Conservation (phyloP, 768 basidiomycete genomes). For the Daedaleopsis nitida region DNA sequence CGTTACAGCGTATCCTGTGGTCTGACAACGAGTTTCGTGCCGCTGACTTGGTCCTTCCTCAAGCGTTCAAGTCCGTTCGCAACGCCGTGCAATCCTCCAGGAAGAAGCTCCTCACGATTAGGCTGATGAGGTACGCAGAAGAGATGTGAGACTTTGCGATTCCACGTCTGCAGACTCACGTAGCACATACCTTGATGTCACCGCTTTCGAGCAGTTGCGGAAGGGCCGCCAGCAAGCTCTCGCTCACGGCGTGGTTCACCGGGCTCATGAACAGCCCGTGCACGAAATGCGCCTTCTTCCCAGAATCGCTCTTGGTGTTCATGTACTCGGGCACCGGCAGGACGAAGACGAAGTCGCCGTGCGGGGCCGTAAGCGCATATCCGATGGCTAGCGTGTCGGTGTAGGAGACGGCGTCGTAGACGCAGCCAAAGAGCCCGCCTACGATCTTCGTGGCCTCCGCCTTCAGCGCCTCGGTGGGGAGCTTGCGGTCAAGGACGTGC, state of each 20-base stretch:
- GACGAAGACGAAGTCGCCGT: slow-evolving; percentile 25
- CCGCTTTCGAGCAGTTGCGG: slow-evolving; percentile 17
- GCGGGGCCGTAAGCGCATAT: slow-evolving; percentile 23
- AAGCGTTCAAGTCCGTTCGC: slow-evolving; percentile 22
- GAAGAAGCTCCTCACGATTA: slow-evolving; percentile 27
- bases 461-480: slow-evolving; percentile 9
- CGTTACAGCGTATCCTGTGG: slow-evolving; percentile 25
- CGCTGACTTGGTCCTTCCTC: slow-evolving; percentile 25
- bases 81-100: slow-evolving; percentile 27
- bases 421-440: slow-evolving; percentile 19
- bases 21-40: slow-evolving; percentile 26
- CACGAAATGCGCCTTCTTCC: slow-evolving; percentile 8
- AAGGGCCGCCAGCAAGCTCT: slow-evolving; percentile 15
- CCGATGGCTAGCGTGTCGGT: slow-evolving; percentile 23
- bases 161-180: slow-evolving; percentile 31
- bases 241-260: slow-evolving; percentile 1
- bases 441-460: slow-evolving; percentile 21
- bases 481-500: slow-evolving; percentile 31
- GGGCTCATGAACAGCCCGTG: slow-evolving; percentile 9
- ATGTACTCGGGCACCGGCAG: background rate
- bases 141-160: background rate
- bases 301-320: background rate
- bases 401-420: slow-evolving; percentile 26
- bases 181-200: slow-evolving; percentile 25
- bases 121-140: slow-evolving; percentile 17